Conservation (phyloP, 2,329 filamentous ascomycete genomes). For the Scedosporium boydii region DNA sequence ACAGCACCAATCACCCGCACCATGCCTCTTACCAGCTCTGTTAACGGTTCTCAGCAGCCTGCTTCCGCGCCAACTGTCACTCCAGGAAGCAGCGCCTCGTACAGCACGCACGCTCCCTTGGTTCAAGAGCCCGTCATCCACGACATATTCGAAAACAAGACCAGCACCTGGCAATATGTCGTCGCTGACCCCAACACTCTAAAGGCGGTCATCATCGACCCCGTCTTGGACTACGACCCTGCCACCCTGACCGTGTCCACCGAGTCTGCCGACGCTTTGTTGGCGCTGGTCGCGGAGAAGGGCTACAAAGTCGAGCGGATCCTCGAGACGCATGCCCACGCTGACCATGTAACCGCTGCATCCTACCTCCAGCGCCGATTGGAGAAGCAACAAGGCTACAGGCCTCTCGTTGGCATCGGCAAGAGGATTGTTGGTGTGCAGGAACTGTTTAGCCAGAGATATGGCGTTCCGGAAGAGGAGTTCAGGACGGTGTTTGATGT, state of each 20-base stretch:
- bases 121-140: conserved; percentile 25
- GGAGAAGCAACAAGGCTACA: conserved; percentile 18
- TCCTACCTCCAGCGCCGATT: conserved; percentile 44
- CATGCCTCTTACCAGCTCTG: no score
- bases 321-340: conserved; percentile 54
- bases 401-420: conserved; percentile 43
- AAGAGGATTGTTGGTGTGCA: conserved; percentile 44
- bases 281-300: conserved; percentile 31
- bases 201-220: conserved; percentile 48
- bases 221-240: conserved; percentile 49
- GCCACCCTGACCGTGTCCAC: conserved; percentile 32
- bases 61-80: no score
- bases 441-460: conserved; percentile 35
- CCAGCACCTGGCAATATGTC: conserved; percentile 51
- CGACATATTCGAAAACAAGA: conserved; percentile 26
- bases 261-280: conserved; percentile 38
- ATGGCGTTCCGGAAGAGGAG: conserved; percentile 33
- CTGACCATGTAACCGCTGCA: conserved; percentile 50
- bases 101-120: neutral
- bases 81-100: neutral
- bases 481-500: conserved; percentile 38
- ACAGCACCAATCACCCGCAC: no score
- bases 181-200: conserved; percentile 42
- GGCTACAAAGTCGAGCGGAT: conserved; percentile 41
- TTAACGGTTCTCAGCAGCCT: no score